These are phyloP conservation scores for Leccinum imitatum DNA, from an alignment of 768 basidiomycete genomes.

Conservation along the genomic window DNA sequence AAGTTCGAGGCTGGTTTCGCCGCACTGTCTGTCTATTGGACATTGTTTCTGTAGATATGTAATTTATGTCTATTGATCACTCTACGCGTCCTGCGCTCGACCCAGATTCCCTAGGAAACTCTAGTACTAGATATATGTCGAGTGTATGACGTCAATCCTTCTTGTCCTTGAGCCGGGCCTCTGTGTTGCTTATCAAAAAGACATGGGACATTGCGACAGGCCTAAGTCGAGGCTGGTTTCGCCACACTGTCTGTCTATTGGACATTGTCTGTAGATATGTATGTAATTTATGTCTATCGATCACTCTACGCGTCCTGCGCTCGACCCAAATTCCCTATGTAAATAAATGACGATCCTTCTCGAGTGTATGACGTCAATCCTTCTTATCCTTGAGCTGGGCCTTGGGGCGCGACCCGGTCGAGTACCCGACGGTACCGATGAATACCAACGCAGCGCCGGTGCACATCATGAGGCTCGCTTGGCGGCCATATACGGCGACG, in stretches of 20 bases:
- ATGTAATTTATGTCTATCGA: constrained; percentile 17
- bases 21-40: neutral
- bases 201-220: constrained; percentile 69
- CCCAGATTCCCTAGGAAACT: neutral
- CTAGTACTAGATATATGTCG: neutral
- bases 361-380: constrained; percentile 21
- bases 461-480: constrained; percentile 55
- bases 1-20: neutral
- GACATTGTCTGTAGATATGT: neutral
- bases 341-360: neutral
- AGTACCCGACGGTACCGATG: constrained; percentile 69
- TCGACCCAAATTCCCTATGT: neutral
- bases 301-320: constrained; percentile 5
- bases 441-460: constrained; percentile 66
- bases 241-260: neutral
- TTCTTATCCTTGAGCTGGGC: constrained; percentile 25
- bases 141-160: constrained; percentile 23
- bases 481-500: constrained; percentile 49
- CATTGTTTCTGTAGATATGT: neutral
- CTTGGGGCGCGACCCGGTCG: constrained; percentile 28
- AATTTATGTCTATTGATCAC: constrained; percentile 21
- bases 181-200: constrained; percentile 57
- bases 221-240: constrained; percentile 14
- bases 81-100: neutral
- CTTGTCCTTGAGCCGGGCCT: constrained; percentile 22